Conservation (phyloP, 2,329 filamentous ascomycete genomes). For the Fusarium clavum region DNA sequence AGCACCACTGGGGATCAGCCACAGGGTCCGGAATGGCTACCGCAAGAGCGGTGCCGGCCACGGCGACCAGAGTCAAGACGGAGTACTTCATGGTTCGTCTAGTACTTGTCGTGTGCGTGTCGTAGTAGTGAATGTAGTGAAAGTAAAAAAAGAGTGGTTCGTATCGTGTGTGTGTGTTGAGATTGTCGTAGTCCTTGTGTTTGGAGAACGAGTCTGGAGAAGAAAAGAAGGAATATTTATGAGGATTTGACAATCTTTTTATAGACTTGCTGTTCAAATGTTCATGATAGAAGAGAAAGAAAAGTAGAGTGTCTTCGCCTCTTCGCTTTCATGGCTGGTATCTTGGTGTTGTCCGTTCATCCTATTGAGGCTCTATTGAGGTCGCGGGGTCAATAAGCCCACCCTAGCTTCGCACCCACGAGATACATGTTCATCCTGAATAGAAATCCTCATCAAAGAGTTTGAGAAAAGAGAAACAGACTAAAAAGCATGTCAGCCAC, state of each 20-base stretch:
- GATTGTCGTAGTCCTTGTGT: conserved; percentile 36
- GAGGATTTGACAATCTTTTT: conserved; percentile 25
- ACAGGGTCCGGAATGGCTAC: conserved; percentile 11
- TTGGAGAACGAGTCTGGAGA: conserved; percentile 43
- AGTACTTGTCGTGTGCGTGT: conserved; percentile 5
- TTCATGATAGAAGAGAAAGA: background rate
- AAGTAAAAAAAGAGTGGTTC: conserved; percentile 22
- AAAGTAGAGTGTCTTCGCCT: background rate
- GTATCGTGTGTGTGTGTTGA: conserved; percentile 30
- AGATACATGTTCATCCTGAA: background rate
- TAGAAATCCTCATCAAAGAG: conserved; percentile 1
- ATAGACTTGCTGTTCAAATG: conserved; percentile 28
- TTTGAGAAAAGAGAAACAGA: background rate
- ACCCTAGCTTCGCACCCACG: conserved; percentile 3
- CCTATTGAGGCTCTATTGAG: conserved; percentile 32
- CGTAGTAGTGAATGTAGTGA: conserved; percentile 18
- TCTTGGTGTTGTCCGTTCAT: conserved; percentile 9
- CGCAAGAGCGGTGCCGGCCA: conserved; percentile 33
- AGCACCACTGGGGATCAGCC: conserved; percentile 47
- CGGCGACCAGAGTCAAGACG: conserved; percentile 42
- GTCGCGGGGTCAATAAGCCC: conserved; percentile 36
- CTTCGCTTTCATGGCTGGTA: background rate
- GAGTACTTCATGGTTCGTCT: conserved; percentile 46
- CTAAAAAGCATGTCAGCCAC: conserved; percentile 11
- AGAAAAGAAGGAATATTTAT: conserved; percentile 17